A percentile compares a stretch with the other conserved stretches of the same genome.
These are phyloP conservation scores for Tubosaeta brunneosetosa DNA, from an alignment of 768 basidiomycete genomes.

Conservation along the genomic window DNA sequence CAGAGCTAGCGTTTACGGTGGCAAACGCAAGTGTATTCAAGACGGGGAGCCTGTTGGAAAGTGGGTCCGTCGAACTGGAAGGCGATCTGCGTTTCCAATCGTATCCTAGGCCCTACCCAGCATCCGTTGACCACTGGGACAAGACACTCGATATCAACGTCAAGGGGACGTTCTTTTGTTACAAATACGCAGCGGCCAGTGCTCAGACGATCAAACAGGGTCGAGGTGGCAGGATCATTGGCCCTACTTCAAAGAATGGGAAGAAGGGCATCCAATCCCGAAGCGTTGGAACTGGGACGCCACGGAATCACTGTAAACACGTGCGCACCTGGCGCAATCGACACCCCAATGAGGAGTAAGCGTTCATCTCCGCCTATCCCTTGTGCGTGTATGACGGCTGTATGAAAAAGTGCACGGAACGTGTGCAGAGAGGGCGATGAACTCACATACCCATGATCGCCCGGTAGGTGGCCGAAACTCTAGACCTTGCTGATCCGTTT, in stretches of 20 bases:
- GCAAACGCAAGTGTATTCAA: too few relatives aligned
- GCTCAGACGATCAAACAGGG: constrained; percentile 53
- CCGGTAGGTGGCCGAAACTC: neutral
- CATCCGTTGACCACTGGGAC: too few relatives aligned
- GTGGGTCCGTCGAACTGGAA: too few relatives aligned
- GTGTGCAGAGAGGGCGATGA: neutral
- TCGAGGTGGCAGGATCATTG: constrained; percentile 41
- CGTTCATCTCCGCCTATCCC: neutral
- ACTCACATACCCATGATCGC: neutral
- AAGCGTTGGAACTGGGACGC: constrained; percentile 19
- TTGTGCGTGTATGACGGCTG: neutral
- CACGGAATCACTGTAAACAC: neutral
- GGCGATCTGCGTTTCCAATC: too few relatives aligned
- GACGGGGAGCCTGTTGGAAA: too few relatives aligned
- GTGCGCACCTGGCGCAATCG: neutral
- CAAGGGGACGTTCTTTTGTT: too few relatives aligned
- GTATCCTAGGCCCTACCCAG: too few relatives aligned
- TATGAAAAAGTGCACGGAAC: neutral
- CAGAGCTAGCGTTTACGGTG: too few relatives aligned
- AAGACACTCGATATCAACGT: too few relatives aligned
- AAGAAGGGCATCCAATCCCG: neutral
- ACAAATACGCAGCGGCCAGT: too few relatives aligned
- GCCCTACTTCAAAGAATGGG: too few relatives aligned
- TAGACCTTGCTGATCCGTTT: neutral
- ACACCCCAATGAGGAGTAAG: neutral